Evolutionary conservation across 2,329 filamentous ascomycete species (phyloP).

Genomic region (Arthroderma sp.): DNA sequence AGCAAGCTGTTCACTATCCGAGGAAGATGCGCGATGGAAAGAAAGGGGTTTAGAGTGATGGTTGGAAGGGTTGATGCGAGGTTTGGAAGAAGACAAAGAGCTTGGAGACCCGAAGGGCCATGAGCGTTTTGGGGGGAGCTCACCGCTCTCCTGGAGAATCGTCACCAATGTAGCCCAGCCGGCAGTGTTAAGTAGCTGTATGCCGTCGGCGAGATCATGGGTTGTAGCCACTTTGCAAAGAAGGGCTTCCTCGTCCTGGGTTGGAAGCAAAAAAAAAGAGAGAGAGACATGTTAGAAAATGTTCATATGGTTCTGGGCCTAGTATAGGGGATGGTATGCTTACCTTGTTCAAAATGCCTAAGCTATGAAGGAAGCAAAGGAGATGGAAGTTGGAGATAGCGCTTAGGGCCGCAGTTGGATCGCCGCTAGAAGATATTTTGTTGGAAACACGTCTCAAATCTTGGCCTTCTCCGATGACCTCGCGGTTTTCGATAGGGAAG

Average conservation of each 20-base stretch:
- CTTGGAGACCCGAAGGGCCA: conserved; percentile 28
- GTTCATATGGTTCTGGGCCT: not conserved
- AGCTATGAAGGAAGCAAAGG: conserved; percentile 68
- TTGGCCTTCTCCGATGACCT: conserved; percentile 72
- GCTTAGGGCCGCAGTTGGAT: conserved; percentile 47
- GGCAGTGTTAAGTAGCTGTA: conserved; percentile 70
- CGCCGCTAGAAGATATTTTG: conserved; percentile 53
- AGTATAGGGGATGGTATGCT: not conserved
- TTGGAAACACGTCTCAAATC: conserved; percentile 57
- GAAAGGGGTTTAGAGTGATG: conserved; percentile 13
- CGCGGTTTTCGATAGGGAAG: conserved; percentile 87
- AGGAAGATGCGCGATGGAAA: conserved; percentile 22
- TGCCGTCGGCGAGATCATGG: conserved; percentile 66
- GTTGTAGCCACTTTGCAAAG: conserved; percentile 73
- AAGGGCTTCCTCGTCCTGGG: conserved; percentile 74
- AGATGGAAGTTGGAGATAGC: conserved; percentile 88
- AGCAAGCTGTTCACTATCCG: conserved; percentile 48
- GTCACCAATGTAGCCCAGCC: conserved; percentile 91
- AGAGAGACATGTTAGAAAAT: not conserved
- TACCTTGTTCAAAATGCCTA: conserved; percentile 78
- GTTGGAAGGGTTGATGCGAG: not conserved
- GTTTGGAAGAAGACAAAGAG: conserved; percentile 17
- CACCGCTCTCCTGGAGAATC: conserved; percentile 94
- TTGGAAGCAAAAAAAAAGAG: not conserved
- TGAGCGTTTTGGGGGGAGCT: conserved; percentile 70